These are phyloP conservation scores for Termitomyces sp. DNA, from an alignment of 768 basidiomycete species.

Conservation along the genomic window DNA sequence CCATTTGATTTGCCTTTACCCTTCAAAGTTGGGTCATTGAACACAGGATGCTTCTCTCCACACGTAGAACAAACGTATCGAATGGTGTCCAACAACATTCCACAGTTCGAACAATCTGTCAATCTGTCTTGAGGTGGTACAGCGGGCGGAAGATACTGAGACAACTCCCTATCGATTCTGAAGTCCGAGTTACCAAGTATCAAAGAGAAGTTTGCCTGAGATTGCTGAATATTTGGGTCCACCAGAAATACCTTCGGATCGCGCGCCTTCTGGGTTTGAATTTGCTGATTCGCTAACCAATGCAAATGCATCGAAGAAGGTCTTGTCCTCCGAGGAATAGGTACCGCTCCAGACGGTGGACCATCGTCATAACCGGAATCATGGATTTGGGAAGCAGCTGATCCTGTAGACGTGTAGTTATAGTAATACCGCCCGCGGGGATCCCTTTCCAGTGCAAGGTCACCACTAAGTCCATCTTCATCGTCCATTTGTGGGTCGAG, in stretches of 20 bases:
- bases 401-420: slow-evolving; percentile 50
- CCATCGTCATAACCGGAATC: slow-evolving; percentile 52
- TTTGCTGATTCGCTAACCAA: slow-evolving; percentile 58
- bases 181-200: slow-evolving; percentile 4
- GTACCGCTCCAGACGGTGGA: slow-evolving; percentile 18
- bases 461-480: slow-evolving; percentile 47
- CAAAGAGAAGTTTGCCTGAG: slow-evolving; percentile 7
- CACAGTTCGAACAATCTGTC: slow-evolving; percentile 83
- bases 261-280: slow-evolving; percentile 23
- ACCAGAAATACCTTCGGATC: slow-evolving; percentile 16
- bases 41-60: slow-evolving; percentile 62
- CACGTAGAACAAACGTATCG: slow-evolving; percentile 89
- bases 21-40: slow-evolving; percentile 27
- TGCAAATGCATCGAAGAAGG: slow-evolving; percentile 63
- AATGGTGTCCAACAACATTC: slow-evolving; percentile 66
- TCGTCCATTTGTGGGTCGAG: slow-evolving; percentile 31
- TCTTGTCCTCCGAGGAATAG: slow-evolving; percentile 30
- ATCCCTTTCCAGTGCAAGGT: slow-evolving; percentile 62
- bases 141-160: slow-evolving; percentile 42
- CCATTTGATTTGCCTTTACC: slow-evolving; percentile 43
- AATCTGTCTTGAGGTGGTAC: slow-evolving; percentile 55
- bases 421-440: slow-evolving; percentile 73
- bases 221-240: slow-evolving; percentile 23
- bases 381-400: slow-evolving; percentile 45
- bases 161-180: slow-evolving; percentile 37